These are phyloP conservation scores for Cucurbita ficifolia DNA, from an alignment of 306 rosid genomes.

Conservation along the genomic window DNA sequence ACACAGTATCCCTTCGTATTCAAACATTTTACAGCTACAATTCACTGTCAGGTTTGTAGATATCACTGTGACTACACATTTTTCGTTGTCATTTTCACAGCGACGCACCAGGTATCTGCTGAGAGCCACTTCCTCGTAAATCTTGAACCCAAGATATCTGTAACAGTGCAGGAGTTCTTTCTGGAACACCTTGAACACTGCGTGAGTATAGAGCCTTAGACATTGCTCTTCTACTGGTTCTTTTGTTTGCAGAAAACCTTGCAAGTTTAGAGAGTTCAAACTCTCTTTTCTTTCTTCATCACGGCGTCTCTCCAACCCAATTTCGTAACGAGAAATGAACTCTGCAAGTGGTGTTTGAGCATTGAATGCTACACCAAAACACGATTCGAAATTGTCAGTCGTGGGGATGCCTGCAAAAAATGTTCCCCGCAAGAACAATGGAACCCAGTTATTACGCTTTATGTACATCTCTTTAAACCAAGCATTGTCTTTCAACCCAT, in stretches of 20 bases:
- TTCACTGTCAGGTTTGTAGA: slow-evolving; percentile 36
- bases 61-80: slow-evolving; percentile 46
- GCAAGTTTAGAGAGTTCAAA: slow-evolving; percentile 57
- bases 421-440: slow-evolving; percentile 47
- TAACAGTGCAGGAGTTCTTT: slow-evolving; percentile 82
- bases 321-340: slow-evolving; percentile 71
- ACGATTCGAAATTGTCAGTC: slow-evolving; percentile 50
- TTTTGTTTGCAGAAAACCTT: slow-evolving; percentile 78
- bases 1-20: slow-evolving; percentile 82
- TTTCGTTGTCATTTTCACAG: slow-evolving; percentile 63
- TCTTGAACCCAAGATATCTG: slow-evolving; percentile 78
- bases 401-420: slow-evolving; percentile 83
- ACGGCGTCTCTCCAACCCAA: slow-evolving; percentile 67
- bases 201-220: slow-evolving; percentile 66
- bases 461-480: slow-evolving; percentile 80
- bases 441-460: slow-evolving; percentile 82
- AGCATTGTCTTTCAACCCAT: slow-evolving; percentile 55
- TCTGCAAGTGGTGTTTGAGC: slow-evolving; percentile 61
- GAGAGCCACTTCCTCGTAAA: slow-evolving; percentile 46
- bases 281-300: slow-evolving; percentile 83
- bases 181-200: slow-evolving; percentile 68
- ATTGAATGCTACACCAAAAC: slow-evolving; percentile 60
- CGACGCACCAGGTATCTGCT: slow-evolving; percentile 72
- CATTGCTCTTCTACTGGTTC: slow-evolving; percentile 87
- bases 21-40: slow-evolving; percentile 95